Base-by-base conservation (phyloP, 768 basidiomycete genomes). In the Boletus reticuloceps region DNA sequence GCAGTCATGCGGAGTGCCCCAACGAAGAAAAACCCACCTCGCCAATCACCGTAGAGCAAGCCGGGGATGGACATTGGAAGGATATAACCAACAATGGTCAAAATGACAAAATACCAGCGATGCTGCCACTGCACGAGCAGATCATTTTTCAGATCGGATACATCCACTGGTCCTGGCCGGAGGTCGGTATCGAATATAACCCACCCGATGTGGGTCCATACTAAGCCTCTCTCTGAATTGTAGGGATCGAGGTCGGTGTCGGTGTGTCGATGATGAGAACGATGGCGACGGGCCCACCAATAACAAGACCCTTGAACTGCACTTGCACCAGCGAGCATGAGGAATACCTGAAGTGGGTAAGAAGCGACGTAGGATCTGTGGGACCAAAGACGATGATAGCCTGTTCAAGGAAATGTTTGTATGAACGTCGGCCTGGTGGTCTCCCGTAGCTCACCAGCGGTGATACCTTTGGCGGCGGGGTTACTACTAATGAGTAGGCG, bases 211-310 rank as follows among this genome's bases (percentile, higher is more conserved):
- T 92, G 90, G 1, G 89, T 85, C 85, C 86, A 89, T 42, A 88
- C 75, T 51, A 91, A 75, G 20, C 90, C 90, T 57, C 88, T 82
- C 66, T 85, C 83, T 5, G 90, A 83, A 58, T 88, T 83, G 74
- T 94, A 93, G 16, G 91, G 91, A 70, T 94, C 91, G 47, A 88
- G 81, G 60, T 91, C 87, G 34, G 89, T 92, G 72, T 94, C 91
- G 59, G 90, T 91, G 73, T 92, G 79, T 58, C 88, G 84, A 67
- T 90, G 89, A 66, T 90, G 89, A 36, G 89, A 88, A 54, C 91
- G 85, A 71, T 94, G 91, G 9, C 86, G 82, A 47, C 87, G 80
- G 16, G 87, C 83, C 91, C 91, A 94, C 89, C 90, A 94, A 66
- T 82, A 85, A 72, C 89, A 89, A 14, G 90, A 92, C 0, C 91